Conservation (phyloP, 371 early-diverging fungal genomes). For the Circinella umbellata region DNA sequence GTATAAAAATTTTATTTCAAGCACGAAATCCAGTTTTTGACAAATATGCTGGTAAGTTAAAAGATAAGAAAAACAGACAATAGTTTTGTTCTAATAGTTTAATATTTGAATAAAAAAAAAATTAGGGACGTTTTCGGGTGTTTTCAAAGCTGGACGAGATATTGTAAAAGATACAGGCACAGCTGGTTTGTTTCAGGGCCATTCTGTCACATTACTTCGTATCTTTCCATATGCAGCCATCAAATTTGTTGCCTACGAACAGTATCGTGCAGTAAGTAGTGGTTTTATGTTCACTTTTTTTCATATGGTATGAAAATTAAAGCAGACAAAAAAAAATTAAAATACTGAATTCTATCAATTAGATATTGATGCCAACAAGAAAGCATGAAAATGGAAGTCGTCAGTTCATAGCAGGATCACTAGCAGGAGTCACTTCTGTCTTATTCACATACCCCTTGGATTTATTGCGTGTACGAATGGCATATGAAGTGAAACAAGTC, state of each 20-base stretch:
- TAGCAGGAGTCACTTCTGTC: conserved; percentile 89
- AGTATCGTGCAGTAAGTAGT: conserved; percentile 70
- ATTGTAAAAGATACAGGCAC: conserved; percentile 78
- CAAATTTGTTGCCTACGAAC: conserved; percentile 95
- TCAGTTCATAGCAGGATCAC: conserved; percentile 77
- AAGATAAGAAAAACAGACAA: too few relatives aligned
- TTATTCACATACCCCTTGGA: conserved; percentile 94
- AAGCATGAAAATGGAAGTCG: conserved; percentile 61
- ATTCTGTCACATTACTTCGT: conserved; percentile 89
- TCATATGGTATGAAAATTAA: not conserved
- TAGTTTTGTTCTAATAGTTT: too few relatives aligned
- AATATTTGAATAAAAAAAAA: not conserved
- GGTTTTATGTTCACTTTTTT: not conserved
- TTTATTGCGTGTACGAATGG: conserved; percentile 90
- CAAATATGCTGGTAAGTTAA: conserved; percentile 75
- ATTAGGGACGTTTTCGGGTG: conserved; percentile 83
- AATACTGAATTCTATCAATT: not conserved
- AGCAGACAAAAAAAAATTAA: not conserved
- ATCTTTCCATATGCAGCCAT: conserved; percentile 97
- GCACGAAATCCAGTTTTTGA: conserved; percentile 86
- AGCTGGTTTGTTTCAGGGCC: conserved; percentile 92
- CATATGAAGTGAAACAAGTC: conserved; percentile 72
- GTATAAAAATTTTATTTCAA: conserved; percentile 98
- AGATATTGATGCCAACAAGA: conserved; percentile 75
- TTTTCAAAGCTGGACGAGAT: conserved; percentile 78